Percentiles rank a stretch among this genome's conserved stretches.
Evolutionary conservation across 1,284 basidiomycete genomes (phyloP).

Genomic region (Pyrrhoderma lamaoense): DNA sequence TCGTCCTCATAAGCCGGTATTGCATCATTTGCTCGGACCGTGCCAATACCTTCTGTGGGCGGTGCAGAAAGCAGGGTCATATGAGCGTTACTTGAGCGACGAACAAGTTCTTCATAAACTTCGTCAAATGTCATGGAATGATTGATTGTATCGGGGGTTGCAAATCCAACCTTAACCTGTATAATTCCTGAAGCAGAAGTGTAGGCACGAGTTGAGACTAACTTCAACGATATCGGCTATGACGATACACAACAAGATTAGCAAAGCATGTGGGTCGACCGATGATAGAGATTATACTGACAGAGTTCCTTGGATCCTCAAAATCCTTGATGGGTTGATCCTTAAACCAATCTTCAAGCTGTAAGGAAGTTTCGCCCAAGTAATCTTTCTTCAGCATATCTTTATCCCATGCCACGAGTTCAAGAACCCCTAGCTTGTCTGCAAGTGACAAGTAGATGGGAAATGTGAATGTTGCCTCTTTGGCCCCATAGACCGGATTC

Average conservation of each 20-base stretch:
- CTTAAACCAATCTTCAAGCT: conserved; percentile 76
- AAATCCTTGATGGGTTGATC: conserved; percentile 42
- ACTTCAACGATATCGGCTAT: conserved; percentile 45
- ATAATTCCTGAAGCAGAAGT: conserved; percentile 57
- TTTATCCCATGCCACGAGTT: conserved; percentile 92
- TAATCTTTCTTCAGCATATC: conserved; percentile 88
- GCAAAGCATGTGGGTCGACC: conserved; percentile 4
- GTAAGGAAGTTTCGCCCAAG: conserved; percentile 79
- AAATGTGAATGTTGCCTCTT: conserved; percentile 82
- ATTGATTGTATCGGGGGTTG: conserved; percentile 38
- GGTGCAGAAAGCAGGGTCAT: conserved; percentile 69
- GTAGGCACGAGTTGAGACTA: conserved; percentile 61
- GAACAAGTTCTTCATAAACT: conserved; percentile 59
- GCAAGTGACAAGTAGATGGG: conserved; percentile 72
- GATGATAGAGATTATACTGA: conserved; percentile 25
- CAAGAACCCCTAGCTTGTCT: conserved; percentile 68
- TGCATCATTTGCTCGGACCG: conserved; percentile 59
- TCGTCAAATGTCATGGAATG: conserved; percentile 40
- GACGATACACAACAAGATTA: conserved; percentile 4
- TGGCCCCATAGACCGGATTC: conserved; percentile 67
- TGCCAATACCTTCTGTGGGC: conserved; percentile 88
- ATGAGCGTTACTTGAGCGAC: conserved; percentile 43
- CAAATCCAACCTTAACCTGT: conserved; percentile 73
- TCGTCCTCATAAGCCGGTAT: conserved; percentile 67
- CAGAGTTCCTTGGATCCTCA: conserved; percentile 52